Evolutionary conservation across 73 alveolate genomes (phyloP).

Genomic region (Paramecium primaurelia): DNA sequence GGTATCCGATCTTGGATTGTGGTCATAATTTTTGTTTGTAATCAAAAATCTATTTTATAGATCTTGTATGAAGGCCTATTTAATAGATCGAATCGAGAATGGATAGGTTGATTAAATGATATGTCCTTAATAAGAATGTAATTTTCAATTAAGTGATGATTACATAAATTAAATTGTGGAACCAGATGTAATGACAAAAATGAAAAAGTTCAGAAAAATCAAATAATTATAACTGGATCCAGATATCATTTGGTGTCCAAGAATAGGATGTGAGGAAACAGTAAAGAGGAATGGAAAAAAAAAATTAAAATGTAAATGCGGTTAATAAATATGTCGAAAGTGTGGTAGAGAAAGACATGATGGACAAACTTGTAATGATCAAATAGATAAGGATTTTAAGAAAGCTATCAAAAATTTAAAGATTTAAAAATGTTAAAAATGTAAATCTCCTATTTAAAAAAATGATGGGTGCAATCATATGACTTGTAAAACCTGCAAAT

Average conservation of each 20-base stretch:
- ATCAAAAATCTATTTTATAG: background rate
- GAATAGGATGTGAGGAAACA: background rate
- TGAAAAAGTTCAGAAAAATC: background rate
- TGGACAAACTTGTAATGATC: constrained; percentile 51
- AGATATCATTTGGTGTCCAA: background rate
- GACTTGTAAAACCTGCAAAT: constrained; percentile 85
- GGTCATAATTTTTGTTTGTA: background rate
- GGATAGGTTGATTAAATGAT: constrained; percentile 1
- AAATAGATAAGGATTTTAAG: constrained; percentile 65
- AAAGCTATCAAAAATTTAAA: constrained; percentile 69
- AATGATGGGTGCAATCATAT: constrained; percentile 94
- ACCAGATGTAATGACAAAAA: background rate
- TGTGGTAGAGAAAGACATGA: constrained; percentile 65
- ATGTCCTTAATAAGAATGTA: constrained; percentile 59
- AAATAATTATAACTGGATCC: background rate
- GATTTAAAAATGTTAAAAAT: constrained; percentile 83
- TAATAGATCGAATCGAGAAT: background rate
- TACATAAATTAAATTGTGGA: background rate
- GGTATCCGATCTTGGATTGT: background rate
- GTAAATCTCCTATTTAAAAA: constrained; percentile 77
- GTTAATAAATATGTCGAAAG: background rate
- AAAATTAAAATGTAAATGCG: background rate
- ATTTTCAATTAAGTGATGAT: background rate
- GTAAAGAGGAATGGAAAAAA: background rate
- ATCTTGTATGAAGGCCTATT: constrained; percentile 1